Evolutionary conservation across 805 yeast species (phyloP).

Genomic region (Suhomyces xylopsoci): DNA sequence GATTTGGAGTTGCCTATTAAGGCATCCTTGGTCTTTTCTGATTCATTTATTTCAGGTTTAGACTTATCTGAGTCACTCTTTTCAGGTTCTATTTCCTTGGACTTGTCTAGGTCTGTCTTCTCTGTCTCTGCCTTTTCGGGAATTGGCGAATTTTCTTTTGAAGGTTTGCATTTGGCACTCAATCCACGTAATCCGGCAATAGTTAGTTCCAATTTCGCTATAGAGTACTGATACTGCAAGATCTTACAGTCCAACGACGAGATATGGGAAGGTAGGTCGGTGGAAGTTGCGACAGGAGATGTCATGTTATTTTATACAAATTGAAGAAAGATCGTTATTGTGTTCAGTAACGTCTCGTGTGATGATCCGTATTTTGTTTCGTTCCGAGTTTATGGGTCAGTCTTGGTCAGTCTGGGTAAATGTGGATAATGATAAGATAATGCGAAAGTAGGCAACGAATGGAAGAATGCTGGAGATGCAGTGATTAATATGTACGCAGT

Average conservation of each 20-base stretch:
- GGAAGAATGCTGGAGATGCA: background rate
- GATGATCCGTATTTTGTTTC: background rate
- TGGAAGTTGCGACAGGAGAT: background rate
- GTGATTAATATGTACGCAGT: background rate
- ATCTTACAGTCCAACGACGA: conserved; percentile 51
- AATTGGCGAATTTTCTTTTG: background rate
- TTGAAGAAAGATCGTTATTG: too few species aligned
- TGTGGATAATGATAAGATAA: background rate
- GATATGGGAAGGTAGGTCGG: conserved; percentile 1
- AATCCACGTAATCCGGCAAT: conserved; percentile 30
- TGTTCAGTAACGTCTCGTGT: too few species aligned
- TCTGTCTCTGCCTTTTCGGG: background rate
- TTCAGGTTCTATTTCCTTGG: background rate
- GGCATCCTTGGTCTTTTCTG: background rate
- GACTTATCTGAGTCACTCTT: background rate
- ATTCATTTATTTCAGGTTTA: background rate
- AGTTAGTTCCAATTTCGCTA: conserved; percentile 43
- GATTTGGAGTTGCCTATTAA: background rate
- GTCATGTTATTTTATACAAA: background rate
- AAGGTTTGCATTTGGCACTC: conserved; percentile 9
- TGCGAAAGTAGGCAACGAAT: background rate
- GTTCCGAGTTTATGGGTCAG: too few species aligned
- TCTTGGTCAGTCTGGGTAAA: background rate
- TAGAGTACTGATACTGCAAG: conserved; percentile 56
- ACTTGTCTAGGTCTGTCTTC: background rate